A percentile compares a stretch with the other conserved stretches of the same genome.
phyloP scores from a whole-genome alignment of 805 yeast genomes.

The Pichia nakasei region DNA sequence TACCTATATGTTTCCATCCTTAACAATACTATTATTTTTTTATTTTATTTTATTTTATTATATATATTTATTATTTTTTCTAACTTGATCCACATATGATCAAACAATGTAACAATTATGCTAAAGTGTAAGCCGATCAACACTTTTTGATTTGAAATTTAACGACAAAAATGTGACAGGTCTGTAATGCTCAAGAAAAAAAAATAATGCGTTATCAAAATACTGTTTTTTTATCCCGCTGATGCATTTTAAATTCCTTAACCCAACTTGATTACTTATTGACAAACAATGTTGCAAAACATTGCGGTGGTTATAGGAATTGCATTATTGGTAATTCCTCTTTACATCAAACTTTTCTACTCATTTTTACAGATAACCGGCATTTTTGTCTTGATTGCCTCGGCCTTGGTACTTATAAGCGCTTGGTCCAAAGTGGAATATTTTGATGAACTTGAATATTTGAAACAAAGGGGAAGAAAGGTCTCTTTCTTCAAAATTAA shows the following conservation, averaged over 20 bases:
- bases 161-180: too few species aligned
- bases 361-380: background rate
- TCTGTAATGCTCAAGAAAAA: too few species aligned
- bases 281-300: background rate
- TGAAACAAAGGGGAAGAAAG: background rate
- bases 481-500: constrained; percentile 17
- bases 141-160: too few species aligned
- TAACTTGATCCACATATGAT: too few species aligned
- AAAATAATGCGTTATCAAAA: too few species aligned
- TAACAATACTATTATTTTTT: background rate
- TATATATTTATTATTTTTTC: too few species aligned
- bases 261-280: too few species aligned
- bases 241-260: too few species aligned
- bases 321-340: constrained; percentile 6
- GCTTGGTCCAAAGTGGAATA: background rate
- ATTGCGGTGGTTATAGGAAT: background rate
- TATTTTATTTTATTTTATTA: background rate
- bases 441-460: background rate
- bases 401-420: background rate
- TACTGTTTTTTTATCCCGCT: too few species aligned
- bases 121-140: too few species aligned
- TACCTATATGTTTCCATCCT: too few species aligned
- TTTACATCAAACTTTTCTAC: background rate
- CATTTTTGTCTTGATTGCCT: background rate
- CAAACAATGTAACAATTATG: too few species aligned